A percentile compares a stretch with the other conserved stretches of the same genome.
Evolutionary conservation across 2,329 filamentous ascomycete genomes (phyloP).

Genomic region (Fragosphaeria purpurea): DNA sequence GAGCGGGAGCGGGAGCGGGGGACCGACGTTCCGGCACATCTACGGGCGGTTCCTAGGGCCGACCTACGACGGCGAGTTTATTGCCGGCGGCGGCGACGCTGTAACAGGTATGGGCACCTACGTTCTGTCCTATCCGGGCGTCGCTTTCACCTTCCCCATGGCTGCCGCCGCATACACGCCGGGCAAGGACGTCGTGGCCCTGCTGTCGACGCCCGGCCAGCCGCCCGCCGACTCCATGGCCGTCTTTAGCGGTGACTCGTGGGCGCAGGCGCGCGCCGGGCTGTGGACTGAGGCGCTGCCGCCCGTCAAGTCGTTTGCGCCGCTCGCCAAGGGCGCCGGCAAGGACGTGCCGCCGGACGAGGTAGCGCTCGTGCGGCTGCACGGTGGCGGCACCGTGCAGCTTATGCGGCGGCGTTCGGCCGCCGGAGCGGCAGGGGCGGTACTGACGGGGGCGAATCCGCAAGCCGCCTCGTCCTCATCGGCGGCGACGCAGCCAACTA

Average conservation of each 20-base stretch:
- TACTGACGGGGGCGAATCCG: background rate
- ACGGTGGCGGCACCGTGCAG: constrained; percentile 70
- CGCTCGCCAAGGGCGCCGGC: constrained; percentile 48
- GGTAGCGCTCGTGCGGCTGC: constrained; percentile 67
- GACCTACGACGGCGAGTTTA: constrained; percentile 87
- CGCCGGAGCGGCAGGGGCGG: background rate
- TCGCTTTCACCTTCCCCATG: constrained; percentile 85
- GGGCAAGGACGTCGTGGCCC: constrained; percentile 69
- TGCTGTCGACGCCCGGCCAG: constrained; percentile 70
- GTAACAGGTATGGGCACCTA: constrained; percentile 59
- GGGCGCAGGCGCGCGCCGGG: constrained; percentile 68
- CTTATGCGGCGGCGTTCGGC: constrained; percentile 59
- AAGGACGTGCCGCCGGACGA: constrained; percentile 82
- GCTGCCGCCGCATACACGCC: constrained; percentile 64
- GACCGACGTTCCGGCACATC: constrained; percentile 77
- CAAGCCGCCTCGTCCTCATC: background rate
- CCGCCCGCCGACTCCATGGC: constrained; percentile 77
- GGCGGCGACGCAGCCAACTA: background rate
- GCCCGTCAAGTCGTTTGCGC: constrained; percentile 61
- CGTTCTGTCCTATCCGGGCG: constrained; percentile 84
- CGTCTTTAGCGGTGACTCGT: constrained; percentile 81
- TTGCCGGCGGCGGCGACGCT: constrained; percentile 42
- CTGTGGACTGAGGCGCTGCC: constrained; percentile 68
- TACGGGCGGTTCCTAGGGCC: constrained; percentile 91
- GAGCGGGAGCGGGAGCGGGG: constrained; percentile 21